Base-by-base conservation (phyloP, 148 eudicot genomes). In the Persicaria tinctoria region DNA sequence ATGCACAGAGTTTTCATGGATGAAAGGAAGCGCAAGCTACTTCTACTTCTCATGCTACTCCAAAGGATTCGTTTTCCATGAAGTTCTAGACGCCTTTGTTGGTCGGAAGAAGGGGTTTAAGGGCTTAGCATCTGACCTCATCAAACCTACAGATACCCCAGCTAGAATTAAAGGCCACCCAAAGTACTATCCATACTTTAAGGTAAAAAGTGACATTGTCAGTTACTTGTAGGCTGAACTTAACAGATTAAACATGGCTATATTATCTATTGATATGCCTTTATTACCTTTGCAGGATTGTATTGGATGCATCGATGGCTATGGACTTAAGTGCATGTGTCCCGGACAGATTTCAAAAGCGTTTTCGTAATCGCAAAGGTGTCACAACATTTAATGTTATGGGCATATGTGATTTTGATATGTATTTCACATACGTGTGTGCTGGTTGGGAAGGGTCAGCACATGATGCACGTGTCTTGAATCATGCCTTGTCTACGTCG, bases 111-210 rank as follows among this genome's bases (percentile, higher is more conserved):
- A 54, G 6, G n/a, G 17, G 17, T 54, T 54, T 54, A 3, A 7
- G 59, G 59, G 70, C 5, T 12, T 64, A 64, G 70, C 45, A 23
- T 64, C 70, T 64, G 70, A 64, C 46, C 46, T 23, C n/a, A 27
- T 64, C 11, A 27, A 41, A 6, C 70, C 70, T 23, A 27, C 3
- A 5, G 10, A 27, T 64, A 8, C n/a, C 46, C 70, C 13, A 17
- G n/a, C 46, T 64, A 54, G 13, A 54, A 54, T 54, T 14, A 12
- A 54, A 54, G 59, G 6, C n/a, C 7, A 54, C n/a, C 59, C 18
- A 14, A 17, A 18, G n/a, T 54, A 54, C 1, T 3, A 16, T 54
- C 59, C 59, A 14, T 54, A 14, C 59, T 54, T 54, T 18, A 54
- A 14, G 59, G 59, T 54, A 54, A 14, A 54, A 54, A 2, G 13